Evolutionary conservation across 495 filamentous ascomycete species (phyloP), one percentile per base, ranked within the genome.

Genomic region (Penicillium fimorum): DNA sequence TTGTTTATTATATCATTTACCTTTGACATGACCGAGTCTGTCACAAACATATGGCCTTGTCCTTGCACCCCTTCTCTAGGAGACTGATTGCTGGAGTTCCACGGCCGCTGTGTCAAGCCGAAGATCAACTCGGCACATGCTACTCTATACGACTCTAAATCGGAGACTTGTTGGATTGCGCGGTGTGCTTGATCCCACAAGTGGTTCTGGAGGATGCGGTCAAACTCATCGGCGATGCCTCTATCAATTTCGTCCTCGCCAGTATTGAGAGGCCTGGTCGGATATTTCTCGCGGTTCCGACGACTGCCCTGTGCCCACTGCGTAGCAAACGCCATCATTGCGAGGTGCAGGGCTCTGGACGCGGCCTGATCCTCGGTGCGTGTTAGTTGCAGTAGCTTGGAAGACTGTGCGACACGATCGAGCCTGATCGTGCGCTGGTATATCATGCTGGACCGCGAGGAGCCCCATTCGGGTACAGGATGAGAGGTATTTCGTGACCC

Each of bases 291-390:
- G 49, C 58, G 56, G 50, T 50, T 51, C 38, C 54, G 54, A 35
- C 30, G 50, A 25, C 43, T 56, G 13, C 54, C 46, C 58, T 66
- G 70, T 1, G 70, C 59, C 74, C 74, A 77, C 56, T 77, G 74
- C 8, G 73, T 62, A 6, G 73, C 70, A 62, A 76, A 77, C 0
- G 74, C 63, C 56, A 77, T 67, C 38, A 77, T 63, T 8, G 68
- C 64, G 24, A 67, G 46, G 47, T 75, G 57, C 25, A 77, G 50
- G 13, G 68, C 70, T 41, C 58, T 70, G 1, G 71, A 66, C 17
- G 69, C 67, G 8, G 59, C 55, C 51, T 65, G 59, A 22, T 76
- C 60, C 54, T 76, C 71, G 25, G 22, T 25, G 24, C 24, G 47
- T 1, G 74, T 70, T n/a, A 76, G 59, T 15, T 55, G 54, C 12